Conservation (phyloP, 768 basidiomycete species). For the Crassisporium funariophilum region DNA sequence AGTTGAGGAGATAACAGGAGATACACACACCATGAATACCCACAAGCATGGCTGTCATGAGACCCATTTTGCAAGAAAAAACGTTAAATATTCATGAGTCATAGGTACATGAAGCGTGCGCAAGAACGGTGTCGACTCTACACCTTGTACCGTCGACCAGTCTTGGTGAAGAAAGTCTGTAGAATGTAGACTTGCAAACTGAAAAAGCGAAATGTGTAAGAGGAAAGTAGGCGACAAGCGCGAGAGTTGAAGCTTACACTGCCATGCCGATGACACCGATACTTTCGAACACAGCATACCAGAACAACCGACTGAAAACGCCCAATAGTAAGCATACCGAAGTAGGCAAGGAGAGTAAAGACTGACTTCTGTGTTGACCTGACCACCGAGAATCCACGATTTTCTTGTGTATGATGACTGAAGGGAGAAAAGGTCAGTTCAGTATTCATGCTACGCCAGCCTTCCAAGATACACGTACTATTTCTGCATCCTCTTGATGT, state of each 20-base stretch:
- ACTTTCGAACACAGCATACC: constrained; percentile 88
- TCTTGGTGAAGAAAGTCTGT: constrained; percentile 96
- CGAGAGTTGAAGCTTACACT: constrained; percentile 55
- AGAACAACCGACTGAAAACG: constrained; percentile 85
- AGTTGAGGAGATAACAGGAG: too few species aligned
- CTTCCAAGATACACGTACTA: constrained; percentile 58
- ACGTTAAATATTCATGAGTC: constrained; percentile 15
- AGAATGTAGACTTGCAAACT: constrained; percentile 91
- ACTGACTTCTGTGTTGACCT: constrained; percentile 84
- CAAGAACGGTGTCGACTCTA: constrained; percentile 34
- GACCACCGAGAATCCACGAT: constrained; percentile 91
- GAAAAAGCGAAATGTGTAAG: constrained; percentile 8
- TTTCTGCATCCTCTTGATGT: constrained; percentile 91
- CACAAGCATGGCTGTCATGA: too few species aligned
- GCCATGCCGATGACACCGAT: constrained; percentile 84
- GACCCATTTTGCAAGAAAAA: too few species aligned
- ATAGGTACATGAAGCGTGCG: constrained; percentile 10
- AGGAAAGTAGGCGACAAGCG: constrained; percentile 1
- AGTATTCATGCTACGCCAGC: neutral
- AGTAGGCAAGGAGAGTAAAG: neutral
- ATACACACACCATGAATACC: too few species aligned
- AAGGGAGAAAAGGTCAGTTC: constrained; percentile 5
- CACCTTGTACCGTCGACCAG: constrained; percentile 87
- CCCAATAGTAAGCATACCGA: constrained; percentile 5
- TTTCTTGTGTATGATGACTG: constrained; percentile 94